phyloP scores from a whole-genome alignment of 2,329 filamentous ascomycete species.

The Hypomyces rosellus region DNA sequence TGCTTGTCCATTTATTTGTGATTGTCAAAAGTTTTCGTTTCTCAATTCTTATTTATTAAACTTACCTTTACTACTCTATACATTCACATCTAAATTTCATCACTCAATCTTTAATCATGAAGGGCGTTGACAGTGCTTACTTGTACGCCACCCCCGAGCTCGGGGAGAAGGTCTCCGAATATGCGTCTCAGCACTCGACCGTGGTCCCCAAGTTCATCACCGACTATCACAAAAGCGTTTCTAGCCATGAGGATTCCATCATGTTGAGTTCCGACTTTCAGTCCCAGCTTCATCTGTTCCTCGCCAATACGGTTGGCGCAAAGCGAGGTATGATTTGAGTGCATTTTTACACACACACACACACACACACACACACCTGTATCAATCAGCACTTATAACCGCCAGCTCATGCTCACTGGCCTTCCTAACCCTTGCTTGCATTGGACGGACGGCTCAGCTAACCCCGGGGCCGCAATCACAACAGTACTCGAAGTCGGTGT shows the following conservation, averaged over 20 bases:
- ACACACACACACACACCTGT: too few relatives aligned
- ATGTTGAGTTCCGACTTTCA: slow-evolving; percentile 39
- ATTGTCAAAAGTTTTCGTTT: too few relatives aligned
- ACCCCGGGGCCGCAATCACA: background rate
- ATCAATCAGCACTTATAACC: too few relatives aligned
- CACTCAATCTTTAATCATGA: too few relatives aligned
- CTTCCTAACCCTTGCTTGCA: too few relatives aligned
- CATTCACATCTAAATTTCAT: too few relatives aligned
- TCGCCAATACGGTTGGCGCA: slow-evolving; percentile 35
- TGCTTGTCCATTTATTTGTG: too few relatives aligned
- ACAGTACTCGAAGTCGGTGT: slow-evolving; percentile 44
- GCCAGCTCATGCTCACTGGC: too few relatives aligned
- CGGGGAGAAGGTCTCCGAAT: slow-evolving; percentile 34
- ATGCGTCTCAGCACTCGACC: slow-evolving; percentile 37
- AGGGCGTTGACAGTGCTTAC: too few relatives aligned
- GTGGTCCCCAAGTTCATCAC: slow-evolving; percentile 35
- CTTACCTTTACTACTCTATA: too few relatives aligned
- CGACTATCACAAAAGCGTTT: slow-evolving; percentile 29
- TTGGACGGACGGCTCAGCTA: background rate
- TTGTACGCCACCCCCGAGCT: slow-evolving; percentile 13
- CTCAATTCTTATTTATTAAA: too few relatives aligned
- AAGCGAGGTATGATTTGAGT: slow-evolving; percentile 28
- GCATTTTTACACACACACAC: too few relatives aligned
- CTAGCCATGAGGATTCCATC: slow-evolving; percentile 3
- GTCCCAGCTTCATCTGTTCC: slow-evolving; percentile 34